These are phyloP conservation scores for Cadophora gregata DNA, from an alignment of 2,329 filamentous ascomycete genomes.

Conservation along the genomic window DNA sequence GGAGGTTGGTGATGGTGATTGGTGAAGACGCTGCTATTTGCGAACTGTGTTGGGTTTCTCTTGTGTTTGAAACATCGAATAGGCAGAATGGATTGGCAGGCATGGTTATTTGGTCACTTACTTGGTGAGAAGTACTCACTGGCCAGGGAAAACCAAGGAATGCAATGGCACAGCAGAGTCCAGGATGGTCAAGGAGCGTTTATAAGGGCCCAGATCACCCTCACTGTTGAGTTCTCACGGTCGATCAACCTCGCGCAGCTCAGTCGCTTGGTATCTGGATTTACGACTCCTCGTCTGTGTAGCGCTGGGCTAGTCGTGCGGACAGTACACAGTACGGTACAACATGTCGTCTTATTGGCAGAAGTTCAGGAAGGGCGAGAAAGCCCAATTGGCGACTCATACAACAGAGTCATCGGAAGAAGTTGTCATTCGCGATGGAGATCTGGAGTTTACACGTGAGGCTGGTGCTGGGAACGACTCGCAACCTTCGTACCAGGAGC, in stretches of 20 bases:
- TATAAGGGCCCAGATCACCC: background rate
- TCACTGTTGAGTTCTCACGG: background rate
- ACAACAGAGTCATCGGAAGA: background rate
- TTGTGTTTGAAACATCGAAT: background rate
- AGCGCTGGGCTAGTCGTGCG: too few species aligned
- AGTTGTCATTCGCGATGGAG: constrained; percentile 25
- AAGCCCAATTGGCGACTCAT: constrained; percentile 11
- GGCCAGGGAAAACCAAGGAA: background rate
- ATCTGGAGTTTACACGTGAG: constrained; percentile 33
- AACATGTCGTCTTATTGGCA: constrained; percentile 18
- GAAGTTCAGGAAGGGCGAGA: constrained; percentile 6
- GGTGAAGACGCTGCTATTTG: background rate
- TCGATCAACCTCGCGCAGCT: background rate
- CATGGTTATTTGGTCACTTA: background rate
- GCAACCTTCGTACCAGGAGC: constrained; percentile 56
- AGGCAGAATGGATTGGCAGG: background rate
- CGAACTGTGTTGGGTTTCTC: too few species aligned
- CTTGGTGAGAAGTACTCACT: background rate
- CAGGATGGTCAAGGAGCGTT: background rate
- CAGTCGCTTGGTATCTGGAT: background rate
- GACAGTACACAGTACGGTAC: background rate
- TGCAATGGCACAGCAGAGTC: background rate
- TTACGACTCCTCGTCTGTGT: too few species aligned
- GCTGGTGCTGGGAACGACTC: constrained; percentile 53
- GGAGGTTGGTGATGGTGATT: background rate